phyloP scores from a whole-genome alignment of 768 basidiomycete genomes.

The Russula dissimulans region DNA sequence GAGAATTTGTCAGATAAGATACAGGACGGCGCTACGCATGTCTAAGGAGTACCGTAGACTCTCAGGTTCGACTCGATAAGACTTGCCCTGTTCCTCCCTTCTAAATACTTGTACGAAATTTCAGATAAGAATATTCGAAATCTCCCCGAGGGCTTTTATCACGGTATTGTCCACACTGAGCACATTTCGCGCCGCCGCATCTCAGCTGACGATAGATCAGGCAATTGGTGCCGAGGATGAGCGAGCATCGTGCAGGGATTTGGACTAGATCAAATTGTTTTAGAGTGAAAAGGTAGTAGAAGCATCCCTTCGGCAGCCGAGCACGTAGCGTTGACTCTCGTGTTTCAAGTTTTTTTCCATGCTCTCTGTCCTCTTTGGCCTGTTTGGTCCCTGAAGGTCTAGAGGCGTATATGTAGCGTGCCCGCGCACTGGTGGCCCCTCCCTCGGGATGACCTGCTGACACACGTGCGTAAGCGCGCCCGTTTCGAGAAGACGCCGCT shows the following conservation, averaged over 20 bases:
- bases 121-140: neutral
- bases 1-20: too few relatives aligned
- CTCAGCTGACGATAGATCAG: neutral
- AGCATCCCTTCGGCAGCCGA: neutral
- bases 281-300: too few relatives aligned
- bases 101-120: neutral
- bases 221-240: neutral
- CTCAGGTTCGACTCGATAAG: neutral
- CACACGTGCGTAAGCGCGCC: neutral
- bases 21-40: too few relatives aligned
- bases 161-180: neutral
- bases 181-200: too few relatives aligned
- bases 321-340: too few relatives aligned
- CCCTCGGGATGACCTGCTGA: neutral
- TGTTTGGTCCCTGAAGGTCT: neutral
- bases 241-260: too few relatives aligned
- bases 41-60: neutral
- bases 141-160: neutral
- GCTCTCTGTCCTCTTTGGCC: neutral
- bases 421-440: neutral
- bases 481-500: conserved; percentile 6
- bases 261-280: too few relatives aligned
- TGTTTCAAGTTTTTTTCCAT: too few relatives aligned
- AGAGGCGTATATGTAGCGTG: too few relatives aligned
- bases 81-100: neutral